These are phyloP conservation scores for Hymenoscyphus fructigenus DNA, from an alignment of 2,329 filamentous ascomycete species.

Conservation along the genomic window DNA sequence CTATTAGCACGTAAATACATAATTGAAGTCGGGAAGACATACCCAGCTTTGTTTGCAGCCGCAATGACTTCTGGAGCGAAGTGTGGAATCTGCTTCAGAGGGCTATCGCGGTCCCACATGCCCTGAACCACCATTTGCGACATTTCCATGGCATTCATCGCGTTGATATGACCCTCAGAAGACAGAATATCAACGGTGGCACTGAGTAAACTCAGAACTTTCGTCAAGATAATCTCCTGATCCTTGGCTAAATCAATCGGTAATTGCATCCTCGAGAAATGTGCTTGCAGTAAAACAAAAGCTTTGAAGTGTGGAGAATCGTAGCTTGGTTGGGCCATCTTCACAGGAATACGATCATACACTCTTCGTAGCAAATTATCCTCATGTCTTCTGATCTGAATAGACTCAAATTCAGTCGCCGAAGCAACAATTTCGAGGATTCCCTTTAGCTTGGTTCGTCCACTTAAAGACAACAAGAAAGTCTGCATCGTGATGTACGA, in stretches of 20 bases:
- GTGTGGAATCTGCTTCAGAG: slow-evolving; percentile 96
- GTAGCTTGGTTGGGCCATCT: slow-evolving; percentile 82
- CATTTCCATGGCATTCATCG: slow-evolving; percentile 98
- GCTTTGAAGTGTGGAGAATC: slow-evolving; percentile 98
- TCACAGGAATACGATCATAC: slow-evolving; percentile 91
- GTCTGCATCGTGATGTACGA: slow-evolving; percentile 99
- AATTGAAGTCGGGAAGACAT: slow-evolving; percentile 41
- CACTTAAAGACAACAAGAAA: slow-evolving; percentile 85
- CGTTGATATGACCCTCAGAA: slow-evolving; percentile 93
- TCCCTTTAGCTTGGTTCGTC: slow-evolving; percentile 91
- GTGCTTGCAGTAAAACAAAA: slow-evolving; percentile 93
- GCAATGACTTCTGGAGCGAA: slow-evolving; percentile 83
- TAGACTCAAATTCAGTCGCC: slow-evolving; percentile 91
- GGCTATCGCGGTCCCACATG: slow-evolving; percentile 98
- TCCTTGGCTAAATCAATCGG: slow-evolving; percentile 95
- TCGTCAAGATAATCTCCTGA: slow-evolving; percentile 82
- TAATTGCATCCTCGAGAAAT: slow-evolving; percentile 96
- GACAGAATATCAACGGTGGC: slow-evolving; percentile 94
- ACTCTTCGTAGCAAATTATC: slow-evolving; percentile 84
- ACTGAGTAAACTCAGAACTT: slow-evolving; percentile 83
- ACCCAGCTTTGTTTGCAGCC: slow-evolving; percentile 75
- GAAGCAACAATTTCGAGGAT: slow-evolving; percentile 96
- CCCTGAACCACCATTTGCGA: slow-evolving; percentile 98
- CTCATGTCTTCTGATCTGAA: slow-evolving; percentile 92
- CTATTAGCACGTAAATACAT: slow-evolving; percentile 35